phyloP scores from a whole-genome alignment of 73 alveolate genomes.

The Diophrys appendiculata region DNA sequence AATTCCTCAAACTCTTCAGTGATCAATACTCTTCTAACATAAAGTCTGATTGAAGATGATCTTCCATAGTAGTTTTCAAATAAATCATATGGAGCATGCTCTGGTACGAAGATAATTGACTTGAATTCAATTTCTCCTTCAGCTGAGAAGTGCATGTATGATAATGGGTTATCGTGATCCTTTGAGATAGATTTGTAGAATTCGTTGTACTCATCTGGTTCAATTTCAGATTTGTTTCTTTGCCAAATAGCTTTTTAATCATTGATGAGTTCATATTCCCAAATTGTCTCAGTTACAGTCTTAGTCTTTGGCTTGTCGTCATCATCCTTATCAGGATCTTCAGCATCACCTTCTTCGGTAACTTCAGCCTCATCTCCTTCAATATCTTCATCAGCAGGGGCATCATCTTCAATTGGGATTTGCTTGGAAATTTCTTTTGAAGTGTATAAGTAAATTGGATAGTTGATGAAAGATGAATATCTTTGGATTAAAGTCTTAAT shows the following conservation, averaged over 20 bases:
- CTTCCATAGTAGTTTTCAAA: slow-evolving; percentile 96
- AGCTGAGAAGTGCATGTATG: slow-evolving; percentile 96
- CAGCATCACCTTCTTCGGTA: slow-evolving; percentile 86
- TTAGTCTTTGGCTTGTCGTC: slow-evolving; percentile 52
- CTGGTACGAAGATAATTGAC: slow-evolving; percentile 92
- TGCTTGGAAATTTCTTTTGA: slow-evolving; percentile 85
- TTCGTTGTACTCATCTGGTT: slow-evolving; percentile 93
- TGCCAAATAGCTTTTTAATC: slow-evolving; percentile 99
- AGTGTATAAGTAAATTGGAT: slow-evolving; percentile 95
- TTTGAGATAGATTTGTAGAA: slow-evolving; percentile 96
- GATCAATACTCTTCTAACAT: slow-evolving; percentile 98
- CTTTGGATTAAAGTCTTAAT: slow-evolving; percentile 89
- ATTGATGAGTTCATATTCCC: slow-evolving; percentile 98
- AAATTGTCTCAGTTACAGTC: slow-evolving; percentile 89
- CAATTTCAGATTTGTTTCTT: slow-evolving; percentile 95
- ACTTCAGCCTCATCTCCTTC: slow-evolving; percentile 76
- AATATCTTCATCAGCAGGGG: slow-evolving; percentile 80
- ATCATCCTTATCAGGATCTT: slow-evolving; percentile 84
- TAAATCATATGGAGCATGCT: slow-evolving; percentile 92
- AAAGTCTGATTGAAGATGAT: slow-evolving; percentile 92
- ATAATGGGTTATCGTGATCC: slow-evolving; percentile 96
- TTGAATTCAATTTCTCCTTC: slow-evolving; percentile 99
- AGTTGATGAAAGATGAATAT: slow-evolving; percentile 98
- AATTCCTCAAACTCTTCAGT: slow-evolving; percentile 98
- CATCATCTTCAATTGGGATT: slow-evolving; percentile 78